Conservation (phyloP, 1,284 basidiomycete species). For the Tremellales sp. region DNA sequence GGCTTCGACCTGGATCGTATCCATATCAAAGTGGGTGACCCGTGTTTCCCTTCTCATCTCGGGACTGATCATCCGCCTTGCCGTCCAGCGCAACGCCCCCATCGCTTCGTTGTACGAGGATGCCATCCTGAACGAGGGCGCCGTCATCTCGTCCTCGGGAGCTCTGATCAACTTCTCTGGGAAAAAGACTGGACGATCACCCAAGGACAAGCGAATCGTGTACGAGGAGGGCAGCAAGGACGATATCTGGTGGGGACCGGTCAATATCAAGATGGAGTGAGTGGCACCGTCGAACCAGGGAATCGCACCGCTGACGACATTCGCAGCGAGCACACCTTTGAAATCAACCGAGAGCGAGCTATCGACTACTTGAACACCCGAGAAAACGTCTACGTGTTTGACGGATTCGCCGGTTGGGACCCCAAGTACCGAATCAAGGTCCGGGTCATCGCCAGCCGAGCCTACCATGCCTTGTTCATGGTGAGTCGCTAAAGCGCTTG, state of each 20-base stretch:
- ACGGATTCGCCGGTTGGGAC: conserved; percentile 90
- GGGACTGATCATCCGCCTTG: conserved; percentile 1
- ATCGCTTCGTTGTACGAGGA: conserved; percentile 97
- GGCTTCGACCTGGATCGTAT: conserved; percentile 83
- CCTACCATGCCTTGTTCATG: conserved; percentile 99
- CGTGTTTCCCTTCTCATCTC: conserved; percentile 1
- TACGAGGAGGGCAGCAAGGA: conserved; percentile 97
- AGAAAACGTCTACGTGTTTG: conserved; percentile 98
- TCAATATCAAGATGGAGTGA: conserved; percentile 99
- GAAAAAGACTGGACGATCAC: conserved; percentile 97
- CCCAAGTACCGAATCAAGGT: conserved; percentile 99
- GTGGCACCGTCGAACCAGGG: conserved; percentile 41
- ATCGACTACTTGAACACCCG: conserved; percentile 99
- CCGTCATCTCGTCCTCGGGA: conserved; percentile 92
- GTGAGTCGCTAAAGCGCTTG: conserved; percentile 53
- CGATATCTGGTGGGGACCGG: conserved; percentile 99
- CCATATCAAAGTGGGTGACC: conserved; percentile 48
- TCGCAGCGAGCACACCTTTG: conserved; percentile 81
- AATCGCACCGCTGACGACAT: conserved; percentile 13
- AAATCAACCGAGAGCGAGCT: conserved; percentile 99
- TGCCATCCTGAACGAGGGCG: conserved; percentile 95
- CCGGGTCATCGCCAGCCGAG: conserved; percentile 95
- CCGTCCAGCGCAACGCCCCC: conserved; percentile 88
- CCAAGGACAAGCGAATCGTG: conserved; percentile 99
- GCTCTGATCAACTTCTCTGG: conserved; percentile 99